phyloP scores from a whole-genome alignment of 1,139 yeast genomes.

The Suhomyces bokatorum region DNA sequence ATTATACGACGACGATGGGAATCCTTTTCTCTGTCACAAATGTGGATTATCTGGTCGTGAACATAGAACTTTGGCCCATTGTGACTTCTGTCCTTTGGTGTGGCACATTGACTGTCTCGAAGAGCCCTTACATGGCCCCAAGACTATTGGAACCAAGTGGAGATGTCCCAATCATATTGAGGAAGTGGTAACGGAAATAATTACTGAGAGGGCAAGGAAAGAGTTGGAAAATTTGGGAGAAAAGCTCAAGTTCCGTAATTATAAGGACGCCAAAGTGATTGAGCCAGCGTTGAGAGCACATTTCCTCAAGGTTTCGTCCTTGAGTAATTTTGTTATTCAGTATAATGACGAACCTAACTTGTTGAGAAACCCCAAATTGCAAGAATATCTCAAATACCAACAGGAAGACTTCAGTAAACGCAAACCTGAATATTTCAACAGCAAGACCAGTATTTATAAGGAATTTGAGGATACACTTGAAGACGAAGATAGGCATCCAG shows the following conservation, averaged over 20 bases:
- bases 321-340: conserved; percentile 62
- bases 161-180: conserved; percentile 89
- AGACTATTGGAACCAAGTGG: conserved; percentile 84
- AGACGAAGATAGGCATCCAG: conserved; percentile 21
- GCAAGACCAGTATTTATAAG: conserved; percentile 11
- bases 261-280: conserved; percentile 53
- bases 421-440: conserved; percentile 29
- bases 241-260: conserved; percentile 36
- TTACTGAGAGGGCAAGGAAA: conserved; percentile 23
- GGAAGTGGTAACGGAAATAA: conserved; percentile 43
- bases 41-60: conserved; percentile 72
- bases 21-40: conserved; percentile 67
- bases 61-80: conserved; percentile 57
- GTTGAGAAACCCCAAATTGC: conserved; percentile 27
- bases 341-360: conserved; percentile 66
- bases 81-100: conserved; percentile 83
- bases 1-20: conserved; percentile 64
- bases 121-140: conserved; percentile 75
- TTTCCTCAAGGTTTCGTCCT: conserved; percentile 39
- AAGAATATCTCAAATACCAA: conserved; percentile 35
- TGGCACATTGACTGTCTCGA: conserved; percentile 92
- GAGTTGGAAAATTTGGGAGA: conserved; percentile 8
- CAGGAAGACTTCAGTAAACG: conserved; percentile 22
- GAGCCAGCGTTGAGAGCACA: conserved; percentile 48
- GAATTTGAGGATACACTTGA: conserved; percentile 12